Evolutionary conservation across 257 asterid species (phyloP).

Genomic region (Fraxinus pennsylvanica): DNA sequence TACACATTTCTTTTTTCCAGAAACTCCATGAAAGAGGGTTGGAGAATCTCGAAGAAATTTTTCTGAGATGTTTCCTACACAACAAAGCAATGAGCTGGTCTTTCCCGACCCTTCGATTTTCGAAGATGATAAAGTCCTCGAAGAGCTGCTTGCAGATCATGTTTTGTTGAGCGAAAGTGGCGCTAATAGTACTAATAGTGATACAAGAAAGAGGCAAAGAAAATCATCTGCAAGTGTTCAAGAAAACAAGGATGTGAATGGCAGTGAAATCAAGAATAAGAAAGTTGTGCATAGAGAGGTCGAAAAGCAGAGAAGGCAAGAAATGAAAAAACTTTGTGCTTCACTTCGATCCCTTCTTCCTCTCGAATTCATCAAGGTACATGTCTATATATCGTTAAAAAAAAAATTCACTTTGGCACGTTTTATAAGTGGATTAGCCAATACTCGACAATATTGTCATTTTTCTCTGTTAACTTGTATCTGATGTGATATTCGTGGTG

Average conservation of each 20-base stretch:
- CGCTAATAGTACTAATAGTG: background rate
- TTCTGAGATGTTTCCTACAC: constrained; percentile 30
- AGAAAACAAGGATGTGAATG: background rate
- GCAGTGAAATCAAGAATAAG: constrained; percentile 12
- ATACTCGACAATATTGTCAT: background rate
- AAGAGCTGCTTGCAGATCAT: background rate
- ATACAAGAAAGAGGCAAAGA: background rate
- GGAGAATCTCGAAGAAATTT: constrained; percentile 11
- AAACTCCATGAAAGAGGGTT: background rate
- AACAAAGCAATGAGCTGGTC: constrained; percentile 31
- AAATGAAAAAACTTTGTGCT: constrained; percentile 38
- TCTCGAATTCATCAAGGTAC: constrained; percentile 37
- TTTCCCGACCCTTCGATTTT: constrained; percentile 25
- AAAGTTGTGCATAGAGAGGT: constrained; percentile 46
- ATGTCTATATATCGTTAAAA: background rate
- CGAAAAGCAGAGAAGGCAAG: constrained; percentile 47
- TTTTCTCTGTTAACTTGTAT: background rate
- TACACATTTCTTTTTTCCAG: background rate
- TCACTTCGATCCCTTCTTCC: constrained; percentile 56
- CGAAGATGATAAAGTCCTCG: constrained; percentile 9
- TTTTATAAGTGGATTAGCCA: background rate
- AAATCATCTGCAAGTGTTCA: background rate
- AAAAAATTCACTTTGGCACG: background rate
- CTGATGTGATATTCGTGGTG: background rate
- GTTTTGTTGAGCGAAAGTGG: background rate